phyloP scores from a whole-genome alignment of 129 eudicot genomes.

The Pseudognaphalium luteoalbum region DNA sequence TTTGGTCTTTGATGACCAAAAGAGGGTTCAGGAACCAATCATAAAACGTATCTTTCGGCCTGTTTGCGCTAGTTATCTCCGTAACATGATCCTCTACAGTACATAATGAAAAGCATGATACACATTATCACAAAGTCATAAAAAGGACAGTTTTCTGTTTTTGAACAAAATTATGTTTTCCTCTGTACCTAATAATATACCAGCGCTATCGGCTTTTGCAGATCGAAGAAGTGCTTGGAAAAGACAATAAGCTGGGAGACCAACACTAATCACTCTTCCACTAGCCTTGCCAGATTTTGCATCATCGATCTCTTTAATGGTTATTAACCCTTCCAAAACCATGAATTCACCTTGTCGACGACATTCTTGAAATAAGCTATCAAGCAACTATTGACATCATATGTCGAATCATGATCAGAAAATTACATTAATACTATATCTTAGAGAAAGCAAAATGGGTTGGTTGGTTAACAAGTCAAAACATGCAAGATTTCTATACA shows the following conservation, averaged over 20 bases:
- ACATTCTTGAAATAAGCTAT: slow-evolving; percentile 63
- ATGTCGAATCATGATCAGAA: slow-evolving; percentile 12
- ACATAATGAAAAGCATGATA: slow-evolving; percentile 11
- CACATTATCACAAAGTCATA: neutral
- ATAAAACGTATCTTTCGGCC: slow-evolving; percentile 75
- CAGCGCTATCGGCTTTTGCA: slow-evolving; percentile 63
- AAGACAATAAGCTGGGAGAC: slow-evolving; percentile 83
- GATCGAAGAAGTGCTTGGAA: slow-evolving; percentile 69
- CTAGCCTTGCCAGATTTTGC: slow-evolving; percentile 64
- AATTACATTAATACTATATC: neutral
- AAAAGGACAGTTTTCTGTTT: neutral
- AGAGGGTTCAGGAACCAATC: slow-evolving; percentile 92
- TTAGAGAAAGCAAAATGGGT: neutral
- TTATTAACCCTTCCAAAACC: slow-evolving; percentile 68
- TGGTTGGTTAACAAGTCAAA: neutral
- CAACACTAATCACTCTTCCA: slow-evolving; percentile 57
- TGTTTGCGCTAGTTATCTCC: slow-evolving; percentile 70
- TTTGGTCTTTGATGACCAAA: slow-evolving; percentile 85
- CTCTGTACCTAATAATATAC: slow-evolving; percentile 63
- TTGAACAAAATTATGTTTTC: neutral
- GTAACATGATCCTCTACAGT: slow-evolving; percentile 63
- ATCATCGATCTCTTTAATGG: slow-evolving; percentile 79
- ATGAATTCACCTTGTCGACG: slow-evolving; percentile 60
- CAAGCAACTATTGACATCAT: slow-evolving; percentile 56
- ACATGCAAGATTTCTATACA: neutral